Conservation (phyloP, 2,329 filamentous ascomycete genomes). For the Simplicillium aogashimaense region DNA sequence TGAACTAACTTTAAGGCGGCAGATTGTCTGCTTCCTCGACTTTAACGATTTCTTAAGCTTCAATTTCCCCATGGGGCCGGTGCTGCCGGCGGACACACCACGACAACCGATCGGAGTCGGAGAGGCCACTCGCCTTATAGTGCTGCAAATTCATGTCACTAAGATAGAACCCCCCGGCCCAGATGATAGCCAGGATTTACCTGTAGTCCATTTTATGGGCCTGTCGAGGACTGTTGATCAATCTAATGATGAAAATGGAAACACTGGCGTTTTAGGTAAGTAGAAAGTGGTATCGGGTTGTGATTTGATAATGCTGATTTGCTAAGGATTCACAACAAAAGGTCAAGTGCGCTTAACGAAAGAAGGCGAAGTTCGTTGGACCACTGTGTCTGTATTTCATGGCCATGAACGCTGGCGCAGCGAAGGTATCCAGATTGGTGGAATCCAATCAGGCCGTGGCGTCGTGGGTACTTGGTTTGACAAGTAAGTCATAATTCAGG, state of each 20-base stretch:
- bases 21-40: constrained; percentile 45
- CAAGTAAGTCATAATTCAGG: constrained; percentile 39
- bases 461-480: constrained; percentile 73
- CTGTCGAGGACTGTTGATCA: constrained; percentile 51
- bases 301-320: constrained; percentile 10
- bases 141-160: constrained; percentile 56
- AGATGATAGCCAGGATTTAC: constrained; percentile 46
- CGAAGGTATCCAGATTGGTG: constrained; percentile 67
- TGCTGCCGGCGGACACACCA: constrained; percentile 29
- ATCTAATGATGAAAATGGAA: constrained; percentile 58
- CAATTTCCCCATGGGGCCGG: constrained; percentile 49
- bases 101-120: constrained; percentile 46
- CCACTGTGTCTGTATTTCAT: constrained; percentile 51
- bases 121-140: constrained; percentile 62
- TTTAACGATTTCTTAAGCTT: constrained; percentile 64
- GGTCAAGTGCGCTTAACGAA: constrained; percentile 55
- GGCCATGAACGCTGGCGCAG: constrained; percentile 66
- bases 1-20: constrained; percentile 2
- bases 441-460: constrained; percentile 52
- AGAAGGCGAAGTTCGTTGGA: constrained; percentile 68
- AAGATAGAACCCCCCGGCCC: constrained; percentile 48
- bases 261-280: constrained; percentile 54
- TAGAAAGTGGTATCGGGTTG: constrained; percentile 5
- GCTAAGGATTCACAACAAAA: constrained; percentile 17
- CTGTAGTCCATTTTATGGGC: constrained; percentile 61